Conservation (phyloP, 306 rosid genomes). For the Phaseolus lunatus region DNA sequence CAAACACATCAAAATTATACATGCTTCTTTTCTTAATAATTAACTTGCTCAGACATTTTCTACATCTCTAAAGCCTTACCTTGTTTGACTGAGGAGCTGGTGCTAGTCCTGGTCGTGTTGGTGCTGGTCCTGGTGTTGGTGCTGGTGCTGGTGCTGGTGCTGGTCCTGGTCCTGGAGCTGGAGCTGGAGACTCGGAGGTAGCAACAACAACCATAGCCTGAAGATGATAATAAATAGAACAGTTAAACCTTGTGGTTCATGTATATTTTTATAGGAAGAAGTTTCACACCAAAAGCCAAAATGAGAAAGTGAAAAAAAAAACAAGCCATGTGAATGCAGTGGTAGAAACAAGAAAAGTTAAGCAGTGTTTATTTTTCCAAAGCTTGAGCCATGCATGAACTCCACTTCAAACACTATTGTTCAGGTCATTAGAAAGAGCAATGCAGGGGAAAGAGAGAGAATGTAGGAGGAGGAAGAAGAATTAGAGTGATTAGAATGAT, state of each 20-base stretch:
- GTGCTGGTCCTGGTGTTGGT: background rate
- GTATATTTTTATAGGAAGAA: background rate
- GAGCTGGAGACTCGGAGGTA: constrained; percentile 12
- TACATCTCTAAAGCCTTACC: constrained; percentile 51
- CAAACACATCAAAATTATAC: too few relatives aligned
- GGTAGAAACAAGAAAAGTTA: background rate
- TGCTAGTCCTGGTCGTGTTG: too few relatives aligned
- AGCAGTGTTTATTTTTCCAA: too few relatives aligned
- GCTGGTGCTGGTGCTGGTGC: background rate
- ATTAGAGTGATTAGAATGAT: background rate
- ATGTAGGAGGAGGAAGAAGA: too few relatives aligned
- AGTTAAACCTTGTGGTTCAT: too few relatives aligned
- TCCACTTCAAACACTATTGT: too few relatives aligned
- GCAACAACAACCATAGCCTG: constrained; percentile 39
- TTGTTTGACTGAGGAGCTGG: background rate
- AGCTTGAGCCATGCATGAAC: too few relatives aligned
- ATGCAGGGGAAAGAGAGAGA: background rate
- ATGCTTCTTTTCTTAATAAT: too few relatives aligned
- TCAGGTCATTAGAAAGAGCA: background rate
- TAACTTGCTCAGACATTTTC: too few relatives aligned
- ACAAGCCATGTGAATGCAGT: background rate
- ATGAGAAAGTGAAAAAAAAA: background rate
- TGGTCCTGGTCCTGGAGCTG: background rate
- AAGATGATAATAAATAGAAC: background rate
- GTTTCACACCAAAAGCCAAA: background rate